Evolutionary conservation across 352 stramenopile species (phyloP).

Genomic region (Phytopythium helicoides): DNA sequence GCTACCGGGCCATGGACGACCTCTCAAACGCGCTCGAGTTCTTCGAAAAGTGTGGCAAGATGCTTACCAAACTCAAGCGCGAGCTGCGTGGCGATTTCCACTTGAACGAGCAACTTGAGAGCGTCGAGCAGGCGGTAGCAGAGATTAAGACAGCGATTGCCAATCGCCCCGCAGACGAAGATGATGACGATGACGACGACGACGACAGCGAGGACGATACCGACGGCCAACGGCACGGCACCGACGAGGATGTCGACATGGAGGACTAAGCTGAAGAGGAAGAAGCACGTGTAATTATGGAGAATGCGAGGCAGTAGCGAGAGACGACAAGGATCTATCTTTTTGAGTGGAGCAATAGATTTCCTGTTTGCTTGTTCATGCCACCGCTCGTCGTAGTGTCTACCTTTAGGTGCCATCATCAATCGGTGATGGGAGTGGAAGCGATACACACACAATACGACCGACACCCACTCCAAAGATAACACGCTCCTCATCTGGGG

Average conservation of each 20-base stretch:
- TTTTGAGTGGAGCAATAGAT: slow-evolving; percentile 31
- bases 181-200: slow-evolving; percentile 49
- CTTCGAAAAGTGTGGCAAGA: slow-evolving; percentile 73
- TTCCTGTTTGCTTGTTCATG: slow-evolving; percentile 22
- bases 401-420: slow-evolving; percentile 15
- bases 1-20: slow-evolving; percentile 86
- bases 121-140: slow-evolving; percentile 59
- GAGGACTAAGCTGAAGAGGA: slow-evolving; percentile 46
- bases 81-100: slow-evolving; percentile 71
- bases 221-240: slow-evolving; percentile 27
- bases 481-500: slow-evolving; percentile 71
- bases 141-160: slow-evolving; percentile 56
- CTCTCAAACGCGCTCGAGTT: slow-evolving; percentile 81
- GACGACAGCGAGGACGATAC: slow-evolving; percentile 43
- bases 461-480: slow-evolving; percentile 63
- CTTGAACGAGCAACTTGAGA: slow-evolving; percentile 76
- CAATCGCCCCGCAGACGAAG: slow-evolving; percentile 47
- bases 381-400: slow-evolving; percentile 19
- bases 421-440: slow-evolving; percentile 23
- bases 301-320: slow-evolving; percentile 3
- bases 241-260: slow-evolving; percentile 77
- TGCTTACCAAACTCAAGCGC: slow-evolving; percentile 83
- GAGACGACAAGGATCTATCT: neutral
- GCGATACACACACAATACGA: slow-evolving; percentile 50
- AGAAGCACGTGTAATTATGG: slow-evolving; percentile 17